A percentile compares a stretch with the other conserved stretches of the same genome.
phyloP scores from a whole-genome alignment of 208 protist species.

The Trypanosoma melophagium region DNA sequence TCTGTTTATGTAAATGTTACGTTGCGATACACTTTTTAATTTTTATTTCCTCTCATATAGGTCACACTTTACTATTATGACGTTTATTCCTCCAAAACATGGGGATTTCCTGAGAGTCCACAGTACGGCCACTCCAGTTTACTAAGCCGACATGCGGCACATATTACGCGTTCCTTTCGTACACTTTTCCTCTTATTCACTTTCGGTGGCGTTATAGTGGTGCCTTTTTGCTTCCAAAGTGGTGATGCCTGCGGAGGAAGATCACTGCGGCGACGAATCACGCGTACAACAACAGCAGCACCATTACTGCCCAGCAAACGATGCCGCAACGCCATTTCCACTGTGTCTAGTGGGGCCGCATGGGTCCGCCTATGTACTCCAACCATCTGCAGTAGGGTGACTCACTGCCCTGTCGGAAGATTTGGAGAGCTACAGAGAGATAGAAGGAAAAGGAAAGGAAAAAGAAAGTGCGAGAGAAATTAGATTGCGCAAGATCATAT shows the following conservation, averaged over 20 bases:
- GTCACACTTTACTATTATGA: too few species aligned
- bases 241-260: not conserved
- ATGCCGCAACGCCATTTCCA: slow-evolving; percentile 5
- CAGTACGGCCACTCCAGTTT: slow-evolving; percentile 66
- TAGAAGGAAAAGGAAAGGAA: slow-evolving; percentile 15
- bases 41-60: too few species aligned
- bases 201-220: not conserved
- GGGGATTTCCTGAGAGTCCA: slow-evolving; percentile 50
- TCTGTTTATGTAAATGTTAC: too few species aligned
- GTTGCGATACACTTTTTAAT: too few species aligned
- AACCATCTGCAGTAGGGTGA: too few species aligned
- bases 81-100: slow-evolving; percentile 19
- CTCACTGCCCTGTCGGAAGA: too few species aligned
- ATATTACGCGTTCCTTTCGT: slow-evolving; percentile 31
- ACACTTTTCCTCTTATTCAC: not conserved
- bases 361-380: not conserved
- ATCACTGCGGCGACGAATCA: not conserved
- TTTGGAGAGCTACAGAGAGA: not conserved
- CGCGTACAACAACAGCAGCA: slow-evolving; percentile 3
- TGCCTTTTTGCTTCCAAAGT: not conserved
- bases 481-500: too few species aligned
- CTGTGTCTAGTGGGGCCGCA: not conserved
- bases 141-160: slow-evolving; percentile 43
- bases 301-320: not conserved
- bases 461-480: slow-evolving; percentile 15